Evolutionary conservation across 345 rosid species (phyloP).

Genomic region (Cardamine occulta): DNA sequence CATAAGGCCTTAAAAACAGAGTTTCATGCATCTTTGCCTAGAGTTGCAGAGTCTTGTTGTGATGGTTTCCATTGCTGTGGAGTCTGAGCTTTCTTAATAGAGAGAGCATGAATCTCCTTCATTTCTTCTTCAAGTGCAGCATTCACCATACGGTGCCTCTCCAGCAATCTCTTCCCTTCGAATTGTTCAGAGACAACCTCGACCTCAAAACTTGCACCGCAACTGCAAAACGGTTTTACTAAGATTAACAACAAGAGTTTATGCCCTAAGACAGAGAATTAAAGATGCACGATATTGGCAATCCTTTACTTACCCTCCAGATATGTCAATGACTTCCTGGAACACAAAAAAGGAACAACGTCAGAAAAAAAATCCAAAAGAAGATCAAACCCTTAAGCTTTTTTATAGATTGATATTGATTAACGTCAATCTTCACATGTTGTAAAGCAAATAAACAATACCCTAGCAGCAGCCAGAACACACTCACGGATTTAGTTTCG

Average conservation of each 20-base stretch:
- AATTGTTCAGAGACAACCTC: constrained; percentile 80
- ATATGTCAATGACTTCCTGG: constrained; percentile 92
- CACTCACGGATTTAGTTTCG: background rate
- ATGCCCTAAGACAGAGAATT: background rate
- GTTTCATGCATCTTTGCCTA: constrained; percentile 35
- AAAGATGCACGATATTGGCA: background rate
- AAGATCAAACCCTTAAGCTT: background rate
- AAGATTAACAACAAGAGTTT: constrained; percentile 1
- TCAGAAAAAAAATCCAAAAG: background rate
- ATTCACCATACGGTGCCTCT: constrained; percentile 86
- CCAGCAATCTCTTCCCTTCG: constrained; percentile 89
- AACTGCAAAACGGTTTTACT: constrained; percentile 48
- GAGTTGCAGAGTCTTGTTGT: constrained; percentile 46
- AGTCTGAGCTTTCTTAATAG: constrained; percentile 80
- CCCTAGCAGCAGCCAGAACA: background rate
- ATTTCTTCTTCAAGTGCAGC: constrained; percentile 83
- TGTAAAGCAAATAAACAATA: background rate
- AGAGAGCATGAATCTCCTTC: constrained; percentile 95
- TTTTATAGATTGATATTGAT: background rate
- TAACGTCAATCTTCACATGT: background rate
- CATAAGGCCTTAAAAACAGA: background rate
- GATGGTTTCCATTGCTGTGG: constrained; percentile 85
- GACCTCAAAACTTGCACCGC: constrained; percentile 80
- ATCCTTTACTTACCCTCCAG: constrained; percentile 75
- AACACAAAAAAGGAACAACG: background rate